phyloP scores from a whole-genome alignment of 768 basidiomycete species.

The Termitomyces sp. region DNA sequence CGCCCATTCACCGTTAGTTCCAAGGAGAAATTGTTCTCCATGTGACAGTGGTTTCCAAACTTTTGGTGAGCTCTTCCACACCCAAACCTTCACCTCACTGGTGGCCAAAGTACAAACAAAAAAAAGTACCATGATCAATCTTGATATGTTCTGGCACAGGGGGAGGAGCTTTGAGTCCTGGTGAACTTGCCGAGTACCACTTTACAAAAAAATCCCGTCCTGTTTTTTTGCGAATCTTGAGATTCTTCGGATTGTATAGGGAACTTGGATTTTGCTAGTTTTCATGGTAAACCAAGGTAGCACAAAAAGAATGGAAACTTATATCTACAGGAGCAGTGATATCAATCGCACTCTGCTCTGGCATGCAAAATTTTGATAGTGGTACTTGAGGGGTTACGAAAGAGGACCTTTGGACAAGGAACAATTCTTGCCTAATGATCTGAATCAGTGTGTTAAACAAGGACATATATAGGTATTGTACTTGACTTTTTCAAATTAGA shows the following conservation, averaged over 20 bases:
- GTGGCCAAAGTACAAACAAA: background rate
- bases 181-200: background rate
- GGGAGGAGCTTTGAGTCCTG: background rate
- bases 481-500: background rate
- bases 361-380: background rate
- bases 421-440: background rate
- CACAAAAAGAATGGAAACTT: background rate
- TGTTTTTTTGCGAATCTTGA: background rate
- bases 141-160: background rate
- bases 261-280: background rate
- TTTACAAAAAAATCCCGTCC: background rate
- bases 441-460: background rate
- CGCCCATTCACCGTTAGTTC: background rate
- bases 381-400: background rate
- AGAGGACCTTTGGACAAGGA: background rate
- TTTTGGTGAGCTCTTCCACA: background rate
- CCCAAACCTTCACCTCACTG: background rate
- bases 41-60: background rate
- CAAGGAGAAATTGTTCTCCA: background rate
- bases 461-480: background rate
- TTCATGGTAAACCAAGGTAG: background rate
- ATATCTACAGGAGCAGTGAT: background rate
- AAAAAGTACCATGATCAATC: background rate
- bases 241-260: background rate
- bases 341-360: background rate